Base-by-base conservation (phyloP, 164 flowering plant species). In the Aristolochia californica region DNA sequence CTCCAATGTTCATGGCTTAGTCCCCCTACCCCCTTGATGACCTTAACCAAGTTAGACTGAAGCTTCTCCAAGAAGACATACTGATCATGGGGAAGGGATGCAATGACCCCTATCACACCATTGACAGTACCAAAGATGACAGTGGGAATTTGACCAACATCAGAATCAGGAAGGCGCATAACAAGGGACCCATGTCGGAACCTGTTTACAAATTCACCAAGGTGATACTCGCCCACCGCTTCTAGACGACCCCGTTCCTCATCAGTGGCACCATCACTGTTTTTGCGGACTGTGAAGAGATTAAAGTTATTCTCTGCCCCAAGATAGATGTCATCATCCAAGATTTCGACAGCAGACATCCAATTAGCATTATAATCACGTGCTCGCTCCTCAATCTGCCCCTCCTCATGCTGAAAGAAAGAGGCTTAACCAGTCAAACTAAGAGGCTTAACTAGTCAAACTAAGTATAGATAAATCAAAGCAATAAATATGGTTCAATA, bases 1-100 rank as follows among this genome's bases (percentile, higher is more conserved):
- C 99, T 77, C 97, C 99, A 93, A 9, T 89, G 97, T 61, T 93
- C 99, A 43, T 93, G 99, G 76, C 85, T 85, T 69, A 93, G 64
- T 16, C 99, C 97, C 57, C 97, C 97, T 0, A 93, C 95, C 14
- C 99, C 97, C 67, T 87, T 87, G 13, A 89, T 89, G 55, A 89
- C 86, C 76, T 83, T 84, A 70, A 91, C 82, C 72, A 94, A 66
- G 71, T 74, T 78, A 0, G 82, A 57, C 68, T 93, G 99, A 21
- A 93, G 80, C 72, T 83, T 89, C 65, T 89, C 99, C 45, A 93
- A 43, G 63, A 93, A 87, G 5, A 76, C 25, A 62, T 81, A 93
- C 24, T 89, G 99, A 0, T 87, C 91, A 15, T 83, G 82, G 1
- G 96, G 87, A 40, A 93, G 90, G 1, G 97, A 89, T 5, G 97